Percentiles rank a stretch among this genome's conserved stretches.
Evolutionary conservation across 495 filamentous ascomycete species (phyloP).

Genomic region (Aspergillus bertholletiae): DNA sequence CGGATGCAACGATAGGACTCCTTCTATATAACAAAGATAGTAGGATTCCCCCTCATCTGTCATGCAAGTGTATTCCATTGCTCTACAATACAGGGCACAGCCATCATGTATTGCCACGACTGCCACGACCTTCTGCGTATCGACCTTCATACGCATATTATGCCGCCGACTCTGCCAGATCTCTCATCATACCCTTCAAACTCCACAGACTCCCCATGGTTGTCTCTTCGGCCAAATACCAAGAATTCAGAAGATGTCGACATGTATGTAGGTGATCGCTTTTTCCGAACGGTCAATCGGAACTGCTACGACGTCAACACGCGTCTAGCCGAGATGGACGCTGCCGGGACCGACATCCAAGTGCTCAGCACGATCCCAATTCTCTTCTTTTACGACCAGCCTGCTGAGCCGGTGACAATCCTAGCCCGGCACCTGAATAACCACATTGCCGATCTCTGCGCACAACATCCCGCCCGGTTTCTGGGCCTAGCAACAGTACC

Average conservation of each 20-base stretch:
- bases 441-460: conserved; percentile 17
- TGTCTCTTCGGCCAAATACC: conserved; percentile 8
- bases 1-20: not conserved
- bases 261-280: conserved; percentile 18
- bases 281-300: conserved; percentile 18
- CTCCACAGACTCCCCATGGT: conserved; percentile 6
- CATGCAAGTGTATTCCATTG: not conserved
- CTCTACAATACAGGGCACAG: not conserved
- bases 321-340: conserved; percentile 19
- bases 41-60: not conserved
- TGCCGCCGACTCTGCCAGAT: conserved; percentile 19
- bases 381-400: conserved; percentile 21
- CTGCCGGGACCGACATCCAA: conserved; percentile 13
- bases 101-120: conserved; percentile 5
- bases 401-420: conserved; percentile 6
- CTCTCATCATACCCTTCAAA: conserved; percentile 10
- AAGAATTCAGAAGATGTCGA: conserved; percentile 11
- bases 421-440: conserved; percentile 15
- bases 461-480: conserved; percentile 12
- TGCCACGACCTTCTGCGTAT: conserved; percentile 10
- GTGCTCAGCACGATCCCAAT: conserved; percentile 21
- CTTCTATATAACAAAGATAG: not conserved
- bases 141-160: conserved; percentile 23
- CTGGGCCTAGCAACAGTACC: conserved; percentile 19
- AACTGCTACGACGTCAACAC: conserved; percentile 18